These are phyloP conservation scores for Myrica gale DNA, from an alignment of 306 rosid species.

Conservation along the genomic window DNA sequence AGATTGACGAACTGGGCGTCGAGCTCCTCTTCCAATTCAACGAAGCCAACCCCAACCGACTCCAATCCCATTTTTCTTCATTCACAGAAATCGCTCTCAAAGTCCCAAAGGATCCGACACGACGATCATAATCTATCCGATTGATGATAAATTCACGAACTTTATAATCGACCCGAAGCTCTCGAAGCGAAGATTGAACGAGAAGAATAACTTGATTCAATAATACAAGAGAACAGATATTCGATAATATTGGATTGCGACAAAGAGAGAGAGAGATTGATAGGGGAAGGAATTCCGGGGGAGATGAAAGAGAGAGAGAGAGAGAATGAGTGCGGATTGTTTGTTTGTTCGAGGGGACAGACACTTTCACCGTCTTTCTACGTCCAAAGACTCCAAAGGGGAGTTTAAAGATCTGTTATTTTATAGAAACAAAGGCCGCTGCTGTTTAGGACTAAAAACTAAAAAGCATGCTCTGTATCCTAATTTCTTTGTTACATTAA, in stretches of 20 bases:
- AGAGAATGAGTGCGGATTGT: background rate
- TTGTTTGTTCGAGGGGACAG: background rate
- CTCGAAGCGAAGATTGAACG: background rate
- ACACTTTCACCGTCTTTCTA: background rate
- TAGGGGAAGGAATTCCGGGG: background rate
- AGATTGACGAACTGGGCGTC: background rate
- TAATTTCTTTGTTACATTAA: background rate
- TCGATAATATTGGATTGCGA: background rate
- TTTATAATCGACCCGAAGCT: background rate
- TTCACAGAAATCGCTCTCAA: background rate
- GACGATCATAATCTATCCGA: conserved; percentile 5
- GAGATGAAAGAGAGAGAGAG: background rate
- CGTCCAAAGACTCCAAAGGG: too few species aligned
- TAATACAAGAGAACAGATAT: background rate
- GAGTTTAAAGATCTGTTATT: too few species aligned
- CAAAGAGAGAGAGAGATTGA: background rate
- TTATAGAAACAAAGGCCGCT: background rate
- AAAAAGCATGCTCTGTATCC: background rate
- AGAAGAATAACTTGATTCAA: background rate
- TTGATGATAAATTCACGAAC: background rate
- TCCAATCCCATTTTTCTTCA: conserved; percentile 18
- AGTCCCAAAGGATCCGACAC: background rate
- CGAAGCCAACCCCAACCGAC: conserved; percentile 1
- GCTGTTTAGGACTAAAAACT: background rate
- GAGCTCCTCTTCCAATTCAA: conserved; percentile 8